A percentile compares a stretch with the other conserved stretches of the same genome.
These are phyloP conservation scores for Kodamaea lidongshanica DNA, from an alignment of 805 yeast species.

Conservation along the genomic window DNA sequence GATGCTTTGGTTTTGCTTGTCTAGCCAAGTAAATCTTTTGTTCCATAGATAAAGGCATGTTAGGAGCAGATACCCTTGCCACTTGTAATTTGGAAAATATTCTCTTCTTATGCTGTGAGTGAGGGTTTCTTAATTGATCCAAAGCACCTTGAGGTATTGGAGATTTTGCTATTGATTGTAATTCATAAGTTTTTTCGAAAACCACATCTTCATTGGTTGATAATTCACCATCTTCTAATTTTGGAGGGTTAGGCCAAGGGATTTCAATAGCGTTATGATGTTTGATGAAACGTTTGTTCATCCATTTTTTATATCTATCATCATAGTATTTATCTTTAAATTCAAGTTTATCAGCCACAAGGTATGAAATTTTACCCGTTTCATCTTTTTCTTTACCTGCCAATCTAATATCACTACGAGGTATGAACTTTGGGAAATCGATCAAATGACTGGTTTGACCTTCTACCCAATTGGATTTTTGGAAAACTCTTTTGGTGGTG, in stretches of 20 bases:
- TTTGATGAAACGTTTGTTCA: conserved; percentile 73
- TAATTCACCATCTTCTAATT: conserved; percentile 48
- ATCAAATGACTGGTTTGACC: conserved; percentile 68
- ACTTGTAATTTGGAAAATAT: conserved; percentile 55
- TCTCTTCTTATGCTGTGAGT: conserved; percentile 57
- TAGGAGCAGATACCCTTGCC: conserved; percentile 57
- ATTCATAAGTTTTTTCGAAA: conserved; percentile 68
- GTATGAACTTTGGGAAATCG: conserved; percentile 60
- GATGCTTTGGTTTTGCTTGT: conserved; percentile 27
- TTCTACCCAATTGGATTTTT: conserved; percentile 65
- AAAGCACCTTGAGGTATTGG: conserved; percentile 68
- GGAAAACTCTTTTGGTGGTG: conserved; percentile 59
- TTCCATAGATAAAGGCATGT: conserved; percentile 66
- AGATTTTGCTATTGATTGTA: conserved; percentile 56
- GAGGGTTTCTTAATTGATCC: conserved; percentile 67
- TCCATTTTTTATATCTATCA: conserved; percentile 59
- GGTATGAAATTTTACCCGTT: conserved; percentile 55
- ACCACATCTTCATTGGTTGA: conserved; percentile 54
- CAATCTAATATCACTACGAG: conserved; percentile 56
- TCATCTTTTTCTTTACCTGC: conserved; percentile 74
- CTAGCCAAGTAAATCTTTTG: conserved; percentile 60
- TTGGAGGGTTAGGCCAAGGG: conserved; percentile 84
- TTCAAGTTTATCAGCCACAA: conserved; percentile 71
- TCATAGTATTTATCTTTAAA: conserved; percentile 71
- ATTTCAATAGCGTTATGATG: conserved; percentile 63